Evolutionary conservation across 176 grass and related monocot genomes (phyloP), one percentile per base, ranked within the genome.

Genomic region (Oryza nivara): DNA sequence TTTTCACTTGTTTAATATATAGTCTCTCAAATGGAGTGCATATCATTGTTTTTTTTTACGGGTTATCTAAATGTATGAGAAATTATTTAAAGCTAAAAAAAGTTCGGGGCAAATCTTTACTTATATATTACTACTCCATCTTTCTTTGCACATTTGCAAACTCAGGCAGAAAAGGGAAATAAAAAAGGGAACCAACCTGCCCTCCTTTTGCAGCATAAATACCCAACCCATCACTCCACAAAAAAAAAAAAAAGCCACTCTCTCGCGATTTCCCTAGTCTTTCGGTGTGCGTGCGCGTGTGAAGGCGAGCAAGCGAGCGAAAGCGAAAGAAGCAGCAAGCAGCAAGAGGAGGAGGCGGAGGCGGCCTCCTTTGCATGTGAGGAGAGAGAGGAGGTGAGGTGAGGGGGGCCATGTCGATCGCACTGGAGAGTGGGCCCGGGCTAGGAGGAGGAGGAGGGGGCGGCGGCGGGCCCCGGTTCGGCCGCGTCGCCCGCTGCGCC

Each of bases 331-430:
- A 9, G 54, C 40, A 41, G 40, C 40, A 40, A 7, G 6, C 51
- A 56, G 9, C 10, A 15, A 75, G 77, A 68, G 4, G 35, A 5
- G 4, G 35, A 36, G 35, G 35, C 3, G 47, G 81, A 65, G 48
- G 81, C 72, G 12, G 56, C 88, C 78, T 67, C 88, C 84, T 76
- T 79, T 63, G 84, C 88, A 76, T 88, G 84, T 82, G 80, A 83
- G 66, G 5, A 35, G 69, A 73, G 51, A 44, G 72, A 20, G 51
- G 7, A 8, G 54, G 19, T 2, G 16, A 40, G 38, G 38, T 40
- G 16, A 78, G 52, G 86, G 69, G 76, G 69, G 72, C 78, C 87
- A 97, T 97, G 94, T 92, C 92, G 83, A 89, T 97, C 83, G 88
- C 88, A 36, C 89, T 94, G 80, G 86, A 85, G 68, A 76, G 86